Evolutionary conservation across 208 protist species (phyloP).

Genomic region (Acanthamoeba culbertsoni): DNA sequence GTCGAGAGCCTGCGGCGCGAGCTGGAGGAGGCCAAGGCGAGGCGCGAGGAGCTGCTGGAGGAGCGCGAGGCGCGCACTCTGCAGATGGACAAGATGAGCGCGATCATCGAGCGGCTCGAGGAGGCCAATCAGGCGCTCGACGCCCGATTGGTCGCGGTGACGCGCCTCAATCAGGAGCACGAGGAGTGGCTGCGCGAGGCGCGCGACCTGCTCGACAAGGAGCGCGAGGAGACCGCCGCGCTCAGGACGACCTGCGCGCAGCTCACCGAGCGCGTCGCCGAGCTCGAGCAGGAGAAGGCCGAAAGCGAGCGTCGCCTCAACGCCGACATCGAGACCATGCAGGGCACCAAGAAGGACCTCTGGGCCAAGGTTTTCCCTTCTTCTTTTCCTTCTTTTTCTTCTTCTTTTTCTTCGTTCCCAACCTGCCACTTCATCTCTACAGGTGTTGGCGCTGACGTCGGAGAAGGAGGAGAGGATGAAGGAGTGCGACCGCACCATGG

Average conservation of each 20-base stretch:
- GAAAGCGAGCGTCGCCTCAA: background rate
- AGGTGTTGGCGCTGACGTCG: background rate
- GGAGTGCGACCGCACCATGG: background rate
- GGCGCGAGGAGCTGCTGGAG: background rate
- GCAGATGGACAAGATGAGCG: background rate
- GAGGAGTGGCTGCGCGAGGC: background rate
- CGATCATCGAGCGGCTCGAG: background rate
- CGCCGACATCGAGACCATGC: background rate
- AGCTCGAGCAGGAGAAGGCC: background rate
- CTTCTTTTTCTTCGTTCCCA: background rate
- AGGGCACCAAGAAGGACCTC: constrained; percentile 13
- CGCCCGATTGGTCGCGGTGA: background rate
- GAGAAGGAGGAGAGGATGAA: constrained; percentile 2
- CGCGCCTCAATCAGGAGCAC: background rate
- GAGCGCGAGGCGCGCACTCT: background rate
- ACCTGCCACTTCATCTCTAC: background rate
- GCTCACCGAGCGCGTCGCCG: background rate
- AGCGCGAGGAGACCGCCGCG: background rate
- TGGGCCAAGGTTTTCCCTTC: background rate
- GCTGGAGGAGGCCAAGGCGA: background rate
- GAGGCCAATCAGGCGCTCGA: background rate
- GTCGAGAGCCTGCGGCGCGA: background rate
- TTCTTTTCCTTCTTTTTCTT: background rate
- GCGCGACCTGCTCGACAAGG: background rate
- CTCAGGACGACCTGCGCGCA: background rate